Evolutionary conservation across 352 stramenopile genomes (phyloP), one percentile per base, ranked within the genome.

Genomic region (Globisporangium apiculatum): DNA sequence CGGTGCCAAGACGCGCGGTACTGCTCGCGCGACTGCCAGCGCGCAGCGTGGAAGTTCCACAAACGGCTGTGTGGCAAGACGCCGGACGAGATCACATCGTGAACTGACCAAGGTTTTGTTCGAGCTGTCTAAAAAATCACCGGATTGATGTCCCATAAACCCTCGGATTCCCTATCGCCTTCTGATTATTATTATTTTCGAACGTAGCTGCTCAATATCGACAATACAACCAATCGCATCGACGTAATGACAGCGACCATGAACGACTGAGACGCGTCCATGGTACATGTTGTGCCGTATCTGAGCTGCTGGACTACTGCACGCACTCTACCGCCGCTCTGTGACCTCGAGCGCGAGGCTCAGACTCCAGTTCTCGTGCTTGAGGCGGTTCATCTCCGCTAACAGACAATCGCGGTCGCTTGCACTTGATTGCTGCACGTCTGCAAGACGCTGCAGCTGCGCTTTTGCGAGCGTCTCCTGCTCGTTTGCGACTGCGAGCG

Each of bases 1-100:
- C 79, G 76, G 24, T 94, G 84, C 58, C 65, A 71, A 1, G 72
- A 86, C 18, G 80, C 74, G 15, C 73, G 76, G 49, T 94, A 94
- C 60, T 94, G 84, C 67, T 94, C 84, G 4, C 73, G 81, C n/a
- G 77, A 83, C 8, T 94, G 84, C 62, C 84, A 94, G 61, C 87
- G 86, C 61, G 62, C 61, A 0, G 84, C 79, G 5, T 94, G 84
- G 84, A 86, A 74, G 60, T 53, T 90, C 12, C 84, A 92, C 62
- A 94, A 94, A 62, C 78, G 64, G 37, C 49, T 90, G 24, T 94
- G 82, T 50, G 73, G 71, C 24, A 87, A 87, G 59, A 71, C 72
- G 0, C 52, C 58, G 7, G 76, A 83, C 43, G 62, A 89, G 60
- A 85, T 84, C 45, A 73, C 24, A 7, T 50, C 52, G 1, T 54